Evolutionary conservation across 441 rosid species (phyloP), one percentile per base, ranked within the genome.

Genomic region (Pelargonium fulgidum): DNA sequence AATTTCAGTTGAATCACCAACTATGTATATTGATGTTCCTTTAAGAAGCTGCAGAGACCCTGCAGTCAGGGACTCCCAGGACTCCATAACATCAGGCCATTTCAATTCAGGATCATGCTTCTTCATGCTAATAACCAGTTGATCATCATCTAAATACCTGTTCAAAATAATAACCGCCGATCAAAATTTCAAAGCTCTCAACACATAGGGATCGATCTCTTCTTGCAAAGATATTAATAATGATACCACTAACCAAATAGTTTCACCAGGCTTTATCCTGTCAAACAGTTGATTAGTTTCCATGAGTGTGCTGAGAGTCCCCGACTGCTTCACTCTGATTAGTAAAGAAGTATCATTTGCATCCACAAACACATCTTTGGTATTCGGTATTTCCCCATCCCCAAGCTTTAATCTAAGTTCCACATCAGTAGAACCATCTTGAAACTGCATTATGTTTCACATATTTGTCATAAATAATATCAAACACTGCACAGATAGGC

Each of bases 71-170:
- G 98, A 93, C 58, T 91, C 93, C 97, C 95, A 89, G 0, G 97
- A 88, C 80, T 93, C 97, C 72, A 88, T 80, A 83, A 89, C 82
- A 73, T 89, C 92, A 66, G 96, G 96, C 95, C 97, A 93, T 78
- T 91, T 88, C 81, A 89, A 79, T 45, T 86, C 88, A 0, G 90
- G 89, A 69, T 87, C 92, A 72, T 84, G 90, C 83, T 91, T 93
- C 81, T 89, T 93, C 87, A 93, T 72, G 81, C 84, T 93, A 7
- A 91, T 85, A 71, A 93, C 92, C 67, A 93, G 82, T 72, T 87
- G 84, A 73, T 88, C 89, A 29, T 89, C 95, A 67, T 89, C 97
- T 77, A 88, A 81, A 44, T 84, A 93, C 96, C 93, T 88, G 84
- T 61, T 68, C 75, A 72, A 76, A 75, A 63, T 58, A 68, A 47